These are phyloP conservation scores for Coffea canephora DNA, from an alignment of 257 asterid species.

Conservation along the genomic window DNA sequence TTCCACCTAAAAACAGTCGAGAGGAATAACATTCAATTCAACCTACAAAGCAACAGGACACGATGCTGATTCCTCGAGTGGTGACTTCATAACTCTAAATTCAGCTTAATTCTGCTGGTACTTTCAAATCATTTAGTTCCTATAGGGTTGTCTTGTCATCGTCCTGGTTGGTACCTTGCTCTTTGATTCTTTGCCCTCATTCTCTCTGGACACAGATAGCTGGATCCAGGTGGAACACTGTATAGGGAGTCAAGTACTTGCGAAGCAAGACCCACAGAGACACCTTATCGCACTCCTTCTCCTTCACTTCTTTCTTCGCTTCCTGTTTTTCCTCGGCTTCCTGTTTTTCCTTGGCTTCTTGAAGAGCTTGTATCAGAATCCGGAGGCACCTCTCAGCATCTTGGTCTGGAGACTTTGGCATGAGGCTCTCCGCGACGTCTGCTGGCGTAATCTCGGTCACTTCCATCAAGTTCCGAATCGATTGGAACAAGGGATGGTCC, in stretches of 20 bases:
- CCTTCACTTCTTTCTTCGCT: too few species aligned
- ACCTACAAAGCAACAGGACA: not conserved
- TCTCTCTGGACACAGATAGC: too few species aligned
- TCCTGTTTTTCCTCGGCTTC: too few species aligned
- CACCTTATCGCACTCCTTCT: too few species aligned
- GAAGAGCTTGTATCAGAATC: not conserved
- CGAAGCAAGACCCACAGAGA: too few species aligned
- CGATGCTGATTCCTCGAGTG: not conserved
- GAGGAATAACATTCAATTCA: too few species aligned
- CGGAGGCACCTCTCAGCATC: not conserved
- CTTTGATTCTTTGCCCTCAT: too few species aligned
- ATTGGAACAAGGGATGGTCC: not conserved
- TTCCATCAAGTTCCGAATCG: not conserved
- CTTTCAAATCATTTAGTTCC: not conserved
- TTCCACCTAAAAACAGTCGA: not conserved
- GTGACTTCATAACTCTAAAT: not conserved
- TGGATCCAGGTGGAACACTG: too few species aligned
- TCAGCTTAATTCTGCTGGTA: not conserved
- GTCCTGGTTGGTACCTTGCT: too few species aligned
- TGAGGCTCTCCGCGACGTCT: conserved; percentile 1
- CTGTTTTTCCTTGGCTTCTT: too few species aligned
- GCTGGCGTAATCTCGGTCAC: not conserved
- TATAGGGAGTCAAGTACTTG: too few species aligned
- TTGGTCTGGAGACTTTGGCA: not conserved
- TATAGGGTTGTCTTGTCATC: too few species aligned